A percentile compares a stretch with the other conserved stretches of the same genome.
phyloP scores from a whole-genome alignment of 441 rosid genomes.

The Aquilaria agallochum region DNA sequence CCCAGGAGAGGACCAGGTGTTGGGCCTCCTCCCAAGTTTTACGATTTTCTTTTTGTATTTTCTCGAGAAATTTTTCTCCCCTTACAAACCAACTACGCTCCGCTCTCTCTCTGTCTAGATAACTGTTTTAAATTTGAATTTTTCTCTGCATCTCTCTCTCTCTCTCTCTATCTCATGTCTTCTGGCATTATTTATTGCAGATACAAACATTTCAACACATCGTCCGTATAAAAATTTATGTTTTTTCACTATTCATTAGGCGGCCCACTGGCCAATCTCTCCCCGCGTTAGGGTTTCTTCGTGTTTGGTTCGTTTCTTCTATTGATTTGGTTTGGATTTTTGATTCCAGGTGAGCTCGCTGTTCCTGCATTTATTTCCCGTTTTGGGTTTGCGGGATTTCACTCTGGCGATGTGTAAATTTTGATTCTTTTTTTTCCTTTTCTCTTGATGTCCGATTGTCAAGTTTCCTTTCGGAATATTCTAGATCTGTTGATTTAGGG shows the following conservation, averaged over 20 bases:
- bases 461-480: conserved; percentile 20
- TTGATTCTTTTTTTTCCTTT: background rate
- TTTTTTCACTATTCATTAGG: background rate
- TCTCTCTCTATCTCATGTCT: background rate
- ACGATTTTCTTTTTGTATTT: conserved; percentile 37
- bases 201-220: background rate
- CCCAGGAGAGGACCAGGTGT: background rate
- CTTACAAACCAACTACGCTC: conserved; percentile 12
- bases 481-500: conserved; percentile 24
- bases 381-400: background rate
- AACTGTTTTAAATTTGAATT: conserved; percentile 56
- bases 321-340: conserved; percentile 2
- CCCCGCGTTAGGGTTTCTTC: conserved; percentile 16
- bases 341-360: background rate
- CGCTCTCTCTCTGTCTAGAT: conserved; percentile 11
- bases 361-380: background rate
- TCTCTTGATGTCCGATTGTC: background rate
- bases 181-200: conserved; percentile 22
- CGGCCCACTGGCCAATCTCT: conserved; percentile 7
- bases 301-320: conserved; percentile 3
- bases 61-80: conserved; percentile 53
- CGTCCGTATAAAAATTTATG: background rate
- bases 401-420: background rate
- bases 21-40: conserved; percentile 14
- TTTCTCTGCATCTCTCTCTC: conserved; percentile 14